Evolutionary conservation across 495 filamentous ascomycete genomes (phyloP).

Genomic region (Aspergillus indologenus): DNA sequence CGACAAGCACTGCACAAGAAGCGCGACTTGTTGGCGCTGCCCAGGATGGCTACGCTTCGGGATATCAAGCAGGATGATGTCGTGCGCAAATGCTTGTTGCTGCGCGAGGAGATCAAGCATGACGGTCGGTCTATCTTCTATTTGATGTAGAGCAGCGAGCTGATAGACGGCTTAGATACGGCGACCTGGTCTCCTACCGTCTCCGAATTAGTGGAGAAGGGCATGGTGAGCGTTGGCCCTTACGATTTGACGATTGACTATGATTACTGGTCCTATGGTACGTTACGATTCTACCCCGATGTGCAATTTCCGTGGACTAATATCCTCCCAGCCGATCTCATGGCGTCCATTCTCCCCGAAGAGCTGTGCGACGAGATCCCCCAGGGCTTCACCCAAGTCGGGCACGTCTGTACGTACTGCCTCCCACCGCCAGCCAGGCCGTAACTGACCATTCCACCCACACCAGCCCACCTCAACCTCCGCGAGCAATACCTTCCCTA

Average conservation of each 20-base stretch:
- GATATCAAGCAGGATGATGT: constrained; percentile 48
- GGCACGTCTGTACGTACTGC: constrained; percentile 70
- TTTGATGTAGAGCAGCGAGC: constrained; percentile 52
- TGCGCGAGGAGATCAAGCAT: constrained; percentile 64
- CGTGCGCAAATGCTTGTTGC: constrained; percentile 68
- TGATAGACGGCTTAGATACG: constrained; percentile 50
- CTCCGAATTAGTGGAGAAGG: constrained; percentile 61
- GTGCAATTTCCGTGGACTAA: background rate
- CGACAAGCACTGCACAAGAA: constrained; percentile 56
- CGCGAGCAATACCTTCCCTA: constrained; percentile 75
- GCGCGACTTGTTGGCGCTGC: constrained; percentile 58
- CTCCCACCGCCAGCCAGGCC: no score
- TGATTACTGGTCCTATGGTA: constrained; percentile 81
- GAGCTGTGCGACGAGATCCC: constrained; percentile 68
- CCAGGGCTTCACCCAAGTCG: constrained; percentile 79
- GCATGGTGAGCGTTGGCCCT: constrained; percentile 64
- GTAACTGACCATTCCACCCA: constrained; percentile 11
- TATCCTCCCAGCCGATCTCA: constrained; percentile 65
- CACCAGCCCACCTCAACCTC: constrained; percentile 80
- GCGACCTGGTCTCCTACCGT: constrained; percentile 70
- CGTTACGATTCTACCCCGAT: background rate
- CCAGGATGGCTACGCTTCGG: constrained; percentile 54
- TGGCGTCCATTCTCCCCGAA: constrained; percentile 71
- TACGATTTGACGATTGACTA: constrained; percentile 78
- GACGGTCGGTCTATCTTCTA: constrained; percentile 54